Evolutionary conservation across 129 eudicot genomes (phyloP).

Genomic region (Helianthus annuus): HanXRQr2.0-SUNRISE NC_035435.2:113631772-113632271

Average conservation of each 20-base stretch:
- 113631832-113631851: constrained; percentile 27
- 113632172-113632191: constrained; percentile 3
- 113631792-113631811: too few species aligned
- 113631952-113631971: constrained; percentile 34
- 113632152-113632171: constrained; percentile 45
- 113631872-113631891: constrained; percentile 14
- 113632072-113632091: constrained; percentile 29
- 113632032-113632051: too few species aligned
- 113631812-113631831: neutral
- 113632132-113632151: constrained; percentile 36
- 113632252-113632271: constrained; percentile 28
- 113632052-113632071: constrained; percentile 20
- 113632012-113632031: too few species aligned
- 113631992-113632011: constrained; percentile 21
- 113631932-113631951: neutral
- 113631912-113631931: constrained; percentile 26
- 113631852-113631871: constrained; percentile 20
- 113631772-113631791: too few species aligned
- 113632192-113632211: too few species aligned
- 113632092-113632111: constrained; percentile 44
- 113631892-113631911: constrained; percentile 43
- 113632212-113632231: too few species aligned
- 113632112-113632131: too few species aligned
- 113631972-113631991: constrained; percentile 36
- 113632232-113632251: too few species aligned